These are phyloP conservation scores for Calocera viscosa DNA, from an alignment of 768 basidiomycete species.

Conservation along the genomic window DNA sequence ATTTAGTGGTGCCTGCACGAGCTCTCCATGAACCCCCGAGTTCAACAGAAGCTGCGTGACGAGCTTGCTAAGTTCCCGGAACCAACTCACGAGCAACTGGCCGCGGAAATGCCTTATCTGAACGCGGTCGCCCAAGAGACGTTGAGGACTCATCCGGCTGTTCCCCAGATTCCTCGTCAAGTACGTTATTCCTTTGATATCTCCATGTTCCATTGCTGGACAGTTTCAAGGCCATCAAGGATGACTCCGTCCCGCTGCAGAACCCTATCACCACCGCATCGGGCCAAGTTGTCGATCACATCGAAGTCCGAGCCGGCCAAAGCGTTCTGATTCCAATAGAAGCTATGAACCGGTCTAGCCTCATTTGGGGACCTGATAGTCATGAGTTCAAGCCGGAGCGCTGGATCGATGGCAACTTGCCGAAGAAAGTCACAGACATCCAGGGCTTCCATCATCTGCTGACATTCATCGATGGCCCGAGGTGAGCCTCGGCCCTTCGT, in stretches of 20 bases:
- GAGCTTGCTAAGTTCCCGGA: constrained; percentile 38
- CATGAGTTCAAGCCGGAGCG: constrained; percentile 47
- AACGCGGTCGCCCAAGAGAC: constrained; percentile 52
- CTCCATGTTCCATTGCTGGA: background rate
- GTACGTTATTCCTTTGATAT: background rate
- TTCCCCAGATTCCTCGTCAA: constrained; percentile 49
- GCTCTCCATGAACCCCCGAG: constrained; percentile 37
- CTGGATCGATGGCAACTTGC: constrained; percentile 35
- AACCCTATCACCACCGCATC: constrained; percentile 15
- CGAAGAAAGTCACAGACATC: background rate
- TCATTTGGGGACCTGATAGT: constrained; percentile 50
- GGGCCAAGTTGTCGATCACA: constrained; percentile 21
- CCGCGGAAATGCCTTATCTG: constrained; percentile 33
- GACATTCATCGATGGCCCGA: background rate
- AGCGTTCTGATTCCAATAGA: constrained; percentile 43
- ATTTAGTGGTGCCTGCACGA: constrained; percentile 48
- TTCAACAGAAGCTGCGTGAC: constrained; percentile 47
- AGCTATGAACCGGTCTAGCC: constrained; percentile 28
- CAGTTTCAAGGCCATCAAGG: constrained; percentile 29
- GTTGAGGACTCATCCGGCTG: constrained; percentile 47
- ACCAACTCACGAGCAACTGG: constrained; percentile 20
- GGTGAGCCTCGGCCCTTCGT: background rate
- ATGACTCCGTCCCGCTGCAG: constrained; percentile 43
- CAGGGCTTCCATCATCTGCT: constrained; percentile 1
- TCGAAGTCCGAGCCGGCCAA: constrained; percentile 46